A percentile compares a stretch with the other conserved stretches of the same genome.
Conservation (phyloP, 768 basidiomycete species). For the Russula foetens region DNA sequence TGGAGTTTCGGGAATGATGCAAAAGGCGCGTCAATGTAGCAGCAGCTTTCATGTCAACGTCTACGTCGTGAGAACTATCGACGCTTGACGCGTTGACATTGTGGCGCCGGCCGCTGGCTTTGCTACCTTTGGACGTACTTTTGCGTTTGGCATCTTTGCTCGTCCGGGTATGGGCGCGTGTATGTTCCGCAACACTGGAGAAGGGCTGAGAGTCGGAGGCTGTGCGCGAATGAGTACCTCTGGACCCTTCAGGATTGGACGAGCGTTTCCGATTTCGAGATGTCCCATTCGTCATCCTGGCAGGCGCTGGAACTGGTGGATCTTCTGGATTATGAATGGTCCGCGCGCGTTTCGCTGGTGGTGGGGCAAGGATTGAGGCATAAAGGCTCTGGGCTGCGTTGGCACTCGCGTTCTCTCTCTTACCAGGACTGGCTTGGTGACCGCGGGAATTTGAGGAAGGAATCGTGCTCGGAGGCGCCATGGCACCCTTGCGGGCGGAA, state of each 20-base stretch:
- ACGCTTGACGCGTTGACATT: conserved; percentile 4
- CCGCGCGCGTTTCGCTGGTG: conserved; percentile 66
- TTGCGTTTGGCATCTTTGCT: conserved; percentile 13
- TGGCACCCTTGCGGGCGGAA: conserved; percentile 31
- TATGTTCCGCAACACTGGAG: conserved; percentile 19
- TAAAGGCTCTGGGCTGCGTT: conserved; percentile 55
- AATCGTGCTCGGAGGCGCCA: conserved; percentile 34
- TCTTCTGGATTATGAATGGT: conserved; percentile 71
- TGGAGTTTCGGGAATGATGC: conserved; percentile 55
- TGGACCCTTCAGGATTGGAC: conserved; percentile 13
- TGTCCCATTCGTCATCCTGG: conserved; percentile 25
- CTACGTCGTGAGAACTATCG: conserved; percentile 38
- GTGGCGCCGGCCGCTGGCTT: neutral
- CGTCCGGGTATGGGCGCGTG: conserved; percentile 16
- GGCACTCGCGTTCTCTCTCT: conserved; percentile 26
- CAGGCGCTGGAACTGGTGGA: conserved; percentile 53
- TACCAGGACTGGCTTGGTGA: conserved; percentile 18
- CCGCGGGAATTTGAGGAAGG: conserved; percentile 15
- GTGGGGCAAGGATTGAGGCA: conserved; percentile 66
- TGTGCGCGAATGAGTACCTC: conserved; percentile 5
- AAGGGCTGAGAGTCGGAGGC: conserved; percentile 7
- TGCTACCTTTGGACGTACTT: neutral
- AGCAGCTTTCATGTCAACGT: conserved; percentile 76
- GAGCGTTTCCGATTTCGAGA: conserved; percentile 22
- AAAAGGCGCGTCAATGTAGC: conserved; percentile 69